A percentile compares a stretch with the other conserved stretches of the same genome.
These are phyloP conservation scores for Limonium bicolor DNA, from an alignment of 148 eudicot genomes.

Conservation along the genomic window DNA sequence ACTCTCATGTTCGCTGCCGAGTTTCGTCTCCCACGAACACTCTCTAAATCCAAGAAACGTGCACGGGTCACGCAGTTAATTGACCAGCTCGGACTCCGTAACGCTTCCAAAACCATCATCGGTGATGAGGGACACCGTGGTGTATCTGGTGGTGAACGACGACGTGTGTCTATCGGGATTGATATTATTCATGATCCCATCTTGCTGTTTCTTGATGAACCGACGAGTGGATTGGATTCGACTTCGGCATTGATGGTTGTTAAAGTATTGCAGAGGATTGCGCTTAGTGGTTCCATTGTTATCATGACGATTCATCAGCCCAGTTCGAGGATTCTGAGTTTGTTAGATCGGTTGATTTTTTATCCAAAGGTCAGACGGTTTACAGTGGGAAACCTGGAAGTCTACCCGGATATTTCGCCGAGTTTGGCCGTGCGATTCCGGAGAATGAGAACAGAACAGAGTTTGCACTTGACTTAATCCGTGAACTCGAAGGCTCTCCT, in stretches of 20 bases:
- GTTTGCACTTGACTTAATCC: slow-evolving; percentile 59
- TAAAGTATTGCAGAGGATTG: slow-evolving; percentile 62
- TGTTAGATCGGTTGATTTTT: slow-evolving; percentile 54
- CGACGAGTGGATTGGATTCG: slow-evolving; percentile 82
- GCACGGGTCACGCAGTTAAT: slow-evolving; percentile 56
- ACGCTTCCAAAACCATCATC: slow-evolving; percentile 72
- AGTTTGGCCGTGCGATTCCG: slow-evolving; percentile 63
- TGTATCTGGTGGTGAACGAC: slow-evolving; percentile 77
- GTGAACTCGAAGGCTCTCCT: slow-evolving; percentile 65
- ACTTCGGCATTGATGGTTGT: slow-evolving; percentile 84
- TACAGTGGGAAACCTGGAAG: slow-evolving; percentile 49
- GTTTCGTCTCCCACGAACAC: slow-evolving; percentile 52
- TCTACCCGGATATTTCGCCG: slow-evolving; percentile 37
- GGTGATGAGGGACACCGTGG: slow-evolving; percentile 96
- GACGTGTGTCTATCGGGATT: slow-evolving; percentile 74
- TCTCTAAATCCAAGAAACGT: slow-evolving; percentile 54
- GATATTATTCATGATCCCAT: slow-evolving; percentile 90
- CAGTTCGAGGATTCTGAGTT: slow-evolving; percentile 53
- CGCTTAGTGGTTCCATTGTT: slow-evolving; percentile 78
- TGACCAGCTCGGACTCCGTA: slow-evolving; percentile 63
- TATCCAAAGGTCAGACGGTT: slow-evolving; percentile 72
- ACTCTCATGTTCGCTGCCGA: slow-evolving; percentile 85
- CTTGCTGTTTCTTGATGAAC: slow-evolving; percentile 70
- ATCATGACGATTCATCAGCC: slow-evolving; percentile 88
- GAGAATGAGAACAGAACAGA: slow-evolving; percentile 78